Percentiles rank a stretch among this genome's conserved stretches.
Conservation (phyloP, 345 rosid species). For the Citrus australasica region DNA sequence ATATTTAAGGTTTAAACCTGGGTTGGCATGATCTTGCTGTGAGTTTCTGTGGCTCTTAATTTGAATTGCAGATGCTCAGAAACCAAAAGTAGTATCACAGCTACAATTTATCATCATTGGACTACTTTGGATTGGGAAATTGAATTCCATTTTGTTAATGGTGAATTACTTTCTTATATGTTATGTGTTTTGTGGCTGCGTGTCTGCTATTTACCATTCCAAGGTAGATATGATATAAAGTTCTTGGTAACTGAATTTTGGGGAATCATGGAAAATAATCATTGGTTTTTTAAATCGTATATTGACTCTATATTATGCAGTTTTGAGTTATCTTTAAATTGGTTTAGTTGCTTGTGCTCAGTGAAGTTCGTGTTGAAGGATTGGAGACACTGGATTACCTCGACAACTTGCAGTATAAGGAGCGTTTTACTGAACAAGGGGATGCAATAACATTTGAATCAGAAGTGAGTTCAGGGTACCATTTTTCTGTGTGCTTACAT, state of each 20-base stretch:
- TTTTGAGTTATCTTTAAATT: neutral
- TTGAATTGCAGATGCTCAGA: neutral
- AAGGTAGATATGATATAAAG: neutral
- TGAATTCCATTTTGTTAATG: neutral
- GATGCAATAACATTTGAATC: conserved; percentile 95
- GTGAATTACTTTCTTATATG: neutral
- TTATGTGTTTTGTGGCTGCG: neutral
- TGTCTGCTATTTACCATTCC: neutral
- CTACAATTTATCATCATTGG: neutral
- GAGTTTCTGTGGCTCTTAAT: neutral
- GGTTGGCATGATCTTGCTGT: neutral
- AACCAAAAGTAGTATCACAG: neutral
- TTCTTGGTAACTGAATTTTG: neutral
- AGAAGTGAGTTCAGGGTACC: conserved; percentile 49
- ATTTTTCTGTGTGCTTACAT: neutral
- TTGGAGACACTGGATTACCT: conserved; percentile 90
- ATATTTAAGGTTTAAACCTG: neutral
- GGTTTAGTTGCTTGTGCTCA: conserved; percentile 35
- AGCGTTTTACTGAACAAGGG: conserved; percentile 89
- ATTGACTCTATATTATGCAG: neutral
- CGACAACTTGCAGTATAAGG: conserved; percentile 79
- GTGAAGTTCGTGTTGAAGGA: conserved; percentile 97
- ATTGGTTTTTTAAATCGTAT: neutral
- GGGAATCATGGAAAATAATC: neutral
- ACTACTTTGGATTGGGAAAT: neutral